phyloP scores from a whole-genome alignment of 164 flowering plant species.

The Magnolia officinalis region DNA sequence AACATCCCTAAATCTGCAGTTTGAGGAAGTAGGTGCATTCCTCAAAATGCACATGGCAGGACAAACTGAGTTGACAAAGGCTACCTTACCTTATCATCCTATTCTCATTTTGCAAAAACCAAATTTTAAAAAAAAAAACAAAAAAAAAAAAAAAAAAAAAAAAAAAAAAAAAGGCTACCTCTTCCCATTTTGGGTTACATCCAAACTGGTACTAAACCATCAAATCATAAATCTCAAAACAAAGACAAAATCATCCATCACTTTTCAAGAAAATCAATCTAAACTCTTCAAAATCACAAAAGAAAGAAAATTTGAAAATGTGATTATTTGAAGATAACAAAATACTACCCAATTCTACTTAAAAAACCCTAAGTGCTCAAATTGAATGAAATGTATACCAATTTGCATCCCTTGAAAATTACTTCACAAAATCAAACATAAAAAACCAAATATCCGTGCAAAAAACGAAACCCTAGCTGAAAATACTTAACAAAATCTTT shows the following conservation, averaged over 20 bases:
- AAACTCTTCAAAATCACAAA: background rate
- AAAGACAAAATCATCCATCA: no score
- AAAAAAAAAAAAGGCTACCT: no score
- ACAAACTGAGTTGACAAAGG: no score
- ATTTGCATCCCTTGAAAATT: background rate
- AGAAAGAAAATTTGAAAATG: background rate
- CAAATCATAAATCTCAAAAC: no score
- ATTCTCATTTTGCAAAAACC: no score
- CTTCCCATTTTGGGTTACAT: no score
- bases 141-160: no score
- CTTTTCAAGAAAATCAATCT: background rate
- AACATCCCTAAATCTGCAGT: background rate
- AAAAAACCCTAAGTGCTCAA: background rate
- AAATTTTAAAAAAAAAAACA: no score
- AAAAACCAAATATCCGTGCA: background rate
- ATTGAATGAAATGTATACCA: background rate
- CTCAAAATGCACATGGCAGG: no score
- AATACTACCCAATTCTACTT: background rate
- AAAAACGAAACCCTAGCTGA: background rate
- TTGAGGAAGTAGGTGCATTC: background rate
- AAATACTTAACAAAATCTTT: background rate
- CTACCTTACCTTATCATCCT: no score
- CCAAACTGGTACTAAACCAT: no score
- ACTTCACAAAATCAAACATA: background rate
- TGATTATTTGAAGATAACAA: background rate